These are phyloP conservation scores for Capsicum chinense DNA, from an alignment of 257 asterid genomes.

Conservation along the genomic window DNA sequence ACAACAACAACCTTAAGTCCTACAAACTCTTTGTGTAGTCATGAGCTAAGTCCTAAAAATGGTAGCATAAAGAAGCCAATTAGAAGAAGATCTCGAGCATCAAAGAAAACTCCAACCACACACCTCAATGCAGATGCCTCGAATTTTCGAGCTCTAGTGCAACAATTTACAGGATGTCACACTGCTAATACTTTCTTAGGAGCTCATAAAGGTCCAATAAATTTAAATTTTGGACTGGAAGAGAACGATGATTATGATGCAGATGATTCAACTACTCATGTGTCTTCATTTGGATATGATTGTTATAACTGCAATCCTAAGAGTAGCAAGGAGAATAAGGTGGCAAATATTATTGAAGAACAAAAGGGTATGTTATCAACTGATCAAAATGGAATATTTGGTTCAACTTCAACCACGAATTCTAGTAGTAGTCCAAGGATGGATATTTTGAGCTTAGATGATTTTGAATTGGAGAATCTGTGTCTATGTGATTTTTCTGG, in stretches of 20 bases:
- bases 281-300: conserved; percentile 17
- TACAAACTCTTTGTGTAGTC: conserved; percentile 17
- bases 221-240: conserved; percentile 49
- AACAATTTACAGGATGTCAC: conserved; percentile 68
- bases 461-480: conserved; percentile 27
- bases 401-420: not conserved
- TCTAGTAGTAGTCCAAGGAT: not conserved
- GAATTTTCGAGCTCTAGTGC: conserved; percentile 46
- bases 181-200: conserved; percentile 35
- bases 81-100: conserved; percentile 39
- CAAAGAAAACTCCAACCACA: conserved; percentile 40
- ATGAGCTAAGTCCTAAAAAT: conserved; percentile 25
- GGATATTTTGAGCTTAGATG: conserved; percentile 23
- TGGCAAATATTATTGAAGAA: not conserved
- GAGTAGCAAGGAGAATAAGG: not conserved
- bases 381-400: not conserved
- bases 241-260: conserved; percentile 9
- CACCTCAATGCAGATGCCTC: conserved; percentile 34
- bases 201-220: conserved; percentile 58
- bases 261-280: not conserved
- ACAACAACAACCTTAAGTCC: not conserved
- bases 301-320: not conserved
- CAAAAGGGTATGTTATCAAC: not conserved
- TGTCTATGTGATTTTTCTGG: conserved; percentile 23
- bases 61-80: conserved; percentile 6